phyloP scores from a whole-genome alignment of 345 rosid genomes.

The Gossypium bickii region DNA sequence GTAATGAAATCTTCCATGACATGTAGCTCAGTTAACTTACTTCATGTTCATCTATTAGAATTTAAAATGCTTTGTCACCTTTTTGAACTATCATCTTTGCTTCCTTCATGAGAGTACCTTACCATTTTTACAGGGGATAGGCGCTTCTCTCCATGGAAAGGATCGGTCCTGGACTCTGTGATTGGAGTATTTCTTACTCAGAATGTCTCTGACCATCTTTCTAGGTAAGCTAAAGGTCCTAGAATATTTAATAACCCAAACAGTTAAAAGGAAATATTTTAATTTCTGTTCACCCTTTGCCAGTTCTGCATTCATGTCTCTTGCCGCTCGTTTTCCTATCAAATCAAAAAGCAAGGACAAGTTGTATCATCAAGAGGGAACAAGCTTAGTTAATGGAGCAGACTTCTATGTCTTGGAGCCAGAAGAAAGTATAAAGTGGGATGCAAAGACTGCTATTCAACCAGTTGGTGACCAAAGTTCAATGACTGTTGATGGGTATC shows the following conservation, averaged over 20 bases:
- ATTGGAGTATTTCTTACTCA: constrained; percentile 97
- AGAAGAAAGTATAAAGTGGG: constrained; percentile 43
- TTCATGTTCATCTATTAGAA: neutral
- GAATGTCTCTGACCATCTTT: constrained; percentile 92
- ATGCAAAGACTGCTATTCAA: constrained; percentile 31
- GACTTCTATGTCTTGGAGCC: constrained; percentile 40
- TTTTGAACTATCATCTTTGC: neutral
- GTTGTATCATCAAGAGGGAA: constrained; percentile 32
- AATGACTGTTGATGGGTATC: constrained; percentile 31
- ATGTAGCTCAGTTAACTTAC: neutral
- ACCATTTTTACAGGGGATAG: constrained; percentile 65
- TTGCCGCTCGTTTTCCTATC: constrained; percentile 66
- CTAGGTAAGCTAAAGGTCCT: constrained; percentile 48
- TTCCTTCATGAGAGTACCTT: constrained; percentile 14
- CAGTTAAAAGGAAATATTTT: constrained; percentile 15
- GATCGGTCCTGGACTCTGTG: constrained; percentile 94
- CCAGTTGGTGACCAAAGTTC: constrained; percentile 41
- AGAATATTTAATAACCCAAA: constrained; percentile 6
- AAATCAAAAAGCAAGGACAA: constrained; percentile 27
- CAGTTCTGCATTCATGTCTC: constrained; percentile 94
- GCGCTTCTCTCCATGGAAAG: constrained; percentile 93
- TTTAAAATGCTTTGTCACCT: neutral
- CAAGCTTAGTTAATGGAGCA: constrained; percentile 37
- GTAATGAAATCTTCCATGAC: neutral
- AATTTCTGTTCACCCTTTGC: constrained; percentile 17